Percentiles rank a stretch among this genome's conserved stretches.
Conservation (phyloP, 805 yeast species). For the Saccharomyces jurei region DNA sequence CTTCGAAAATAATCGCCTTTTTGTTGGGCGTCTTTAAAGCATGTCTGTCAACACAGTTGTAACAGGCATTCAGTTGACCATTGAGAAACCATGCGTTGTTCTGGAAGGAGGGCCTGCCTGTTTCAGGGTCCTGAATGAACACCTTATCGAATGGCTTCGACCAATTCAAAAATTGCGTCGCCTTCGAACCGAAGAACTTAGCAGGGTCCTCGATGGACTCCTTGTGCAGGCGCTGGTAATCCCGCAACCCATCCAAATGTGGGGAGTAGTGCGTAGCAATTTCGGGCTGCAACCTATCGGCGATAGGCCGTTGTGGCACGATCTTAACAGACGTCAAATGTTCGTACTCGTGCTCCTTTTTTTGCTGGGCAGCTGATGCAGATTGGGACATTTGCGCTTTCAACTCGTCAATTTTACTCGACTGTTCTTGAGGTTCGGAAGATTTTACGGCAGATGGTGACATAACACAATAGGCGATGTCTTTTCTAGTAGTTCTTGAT, state of each 20-base stretch:
- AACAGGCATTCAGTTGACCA: conserved; percentile 73
- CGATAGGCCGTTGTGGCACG: conserved; percentile 17
- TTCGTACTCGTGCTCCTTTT: conserved; percentile 16
- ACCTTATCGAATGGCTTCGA: conserved; percentile 63
- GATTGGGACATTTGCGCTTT: conserved; percentile 3
- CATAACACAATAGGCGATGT: not conserved
- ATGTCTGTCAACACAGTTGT: conserved; percentile 77
- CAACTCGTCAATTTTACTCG: conserved; percentile 6
- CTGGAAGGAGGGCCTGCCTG: conserved; percentile 33
- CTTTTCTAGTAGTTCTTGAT: not conserved
- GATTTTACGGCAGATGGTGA: conserved; percentile 6
- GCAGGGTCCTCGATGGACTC: conserved; percentile 76
- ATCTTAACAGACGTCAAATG: conserved; percentile 23
- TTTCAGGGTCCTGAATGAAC: conserved; percentile 31
- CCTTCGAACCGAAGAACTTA: conserved; percentile 70
- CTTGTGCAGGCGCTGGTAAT: conserved; percentile 61
- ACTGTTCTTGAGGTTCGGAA: conserved; percentile 1
- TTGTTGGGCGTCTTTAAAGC: conserved; percentile 65
- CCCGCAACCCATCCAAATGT: conserved; percentile 51
- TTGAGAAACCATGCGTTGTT: conserved; percentile 69
- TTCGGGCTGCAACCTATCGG: conserved; percentile 15
- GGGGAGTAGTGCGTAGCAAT: conserved; percentile 37
- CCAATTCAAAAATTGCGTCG: conserved; percentile 70
- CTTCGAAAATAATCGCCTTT: conserved; percentile 71
- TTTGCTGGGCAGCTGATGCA: not conserved